Evolutionary conservation across 2,329 filamentous ascomycete species (phyloP).

Genomic region (Exophiala bonariae): DNA sequence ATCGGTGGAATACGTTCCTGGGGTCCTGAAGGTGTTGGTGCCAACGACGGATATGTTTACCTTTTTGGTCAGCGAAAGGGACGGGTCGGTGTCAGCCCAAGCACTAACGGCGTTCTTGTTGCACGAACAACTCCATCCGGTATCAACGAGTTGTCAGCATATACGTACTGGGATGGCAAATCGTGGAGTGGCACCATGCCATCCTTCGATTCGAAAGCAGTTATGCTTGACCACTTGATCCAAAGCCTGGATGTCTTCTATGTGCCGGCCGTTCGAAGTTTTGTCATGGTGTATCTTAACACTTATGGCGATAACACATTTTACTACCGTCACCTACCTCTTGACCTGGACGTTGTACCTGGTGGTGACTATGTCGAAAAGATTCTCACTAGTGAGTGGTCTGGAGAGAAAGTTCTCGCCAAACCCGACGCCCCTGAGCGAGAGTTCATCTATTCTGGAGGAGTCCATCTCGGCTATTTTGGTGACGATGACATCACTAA

Average conservation of each 20-base stretch:
- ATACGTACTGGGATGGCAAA: constrained; percentile 32
- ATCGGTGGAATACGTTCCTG: constrained; percentile 33
- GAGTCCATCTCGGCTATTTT: constrained; percentile 33
- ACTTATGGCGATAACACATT: constrained; percentile 34
- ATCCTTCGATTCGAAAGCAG: constrained; percentile 23
- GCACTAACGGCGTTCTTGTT: constrained; percentile 29
- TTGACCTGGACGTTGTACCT: constrained; percentile 26
- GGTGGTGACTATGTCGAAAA: constrained; percentile 28
- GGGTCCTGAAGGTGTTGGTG: constrained; percentile 30
- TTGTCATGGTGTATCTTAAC: constrained; percentile 34
- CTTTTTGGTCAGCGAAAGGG: constrained; percentile 28
- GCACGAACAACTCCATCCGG: constrained; percentile 24
- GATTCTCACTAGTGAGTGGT: constrained; percentile 32
- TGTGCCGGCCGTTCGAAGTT: constrained; percentile 33
- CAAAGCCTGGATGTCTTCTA: constrained; percentile 35
- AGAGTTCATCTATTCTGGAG: constrained; percentile 34
- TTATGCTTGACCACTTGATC: constrained; percentile 29
- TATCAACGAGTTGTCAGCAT: constrained; percentile 26
- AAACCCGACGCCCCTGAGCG: constrained; percentile 25
- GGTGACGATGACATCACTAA: constrained; percentile 33
- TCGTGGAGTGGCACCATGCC: constrained; percentile 28
- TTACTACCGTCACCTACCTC: constrained; percentile 34
- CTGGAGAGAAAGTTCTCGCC: constrained; percentile 30
- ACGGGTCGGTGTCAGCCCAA: constrained; percentile 1
- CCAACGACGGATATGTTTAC: constrained; percentile 33